phyloP scores from a whole-genome alignment of 495 filamentous ascomycete genomes.

The Tuber calosporum region DNA sequence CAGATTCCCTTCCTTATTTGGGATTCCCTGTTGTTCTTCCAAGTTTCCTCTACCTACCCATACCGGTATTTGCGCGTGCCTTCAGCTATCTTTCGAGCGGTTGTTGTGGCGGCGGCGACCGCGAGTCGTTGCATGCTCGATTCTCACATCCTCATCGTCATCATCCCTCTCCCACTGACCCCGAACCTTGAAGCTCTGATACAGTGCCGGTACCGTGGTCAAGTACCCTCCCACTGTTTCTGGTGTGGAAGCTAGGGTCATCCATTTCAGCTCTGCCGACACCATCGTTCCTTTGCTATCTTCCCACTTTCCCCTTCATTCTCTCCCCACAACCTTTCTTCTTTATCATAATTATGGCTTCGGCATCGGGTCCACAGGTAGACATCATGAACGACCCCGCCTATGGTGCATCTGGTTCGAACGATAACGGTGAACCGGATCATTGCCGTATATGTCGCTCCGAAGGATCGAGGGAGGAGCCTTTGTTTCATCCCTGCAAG shows the following conservation, averaged over 20 bases:
- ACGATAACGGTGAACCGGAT: slow-evolving; percentile 52
- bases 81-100: background rate
- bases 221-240: background rate
- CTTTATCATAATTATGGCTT: slow-evolving; percentile 26
- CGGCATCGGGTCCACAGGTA: slow-evolving; percentile 40
- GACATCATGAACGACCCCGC: slow-evolving; percentile 64
- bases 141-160: background rate
- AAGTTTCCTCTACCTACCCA: background rate
- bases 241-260: background rate
- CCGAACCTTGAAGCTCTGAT: background rate
- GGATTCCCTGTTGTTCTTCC: background rate
- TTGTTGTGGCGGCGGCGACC: background rate
- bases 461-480: slow-evolving; percentile 75
- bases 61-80: background rate
- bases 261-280: background rate
- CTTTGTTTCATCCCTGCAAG: slow-evolving; percentile 94
- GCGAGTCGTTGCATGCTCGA: background rate
- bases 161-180: background rate
- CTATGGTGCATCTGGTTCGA: slow-evolving; percentile 45
- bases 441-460: slow-evolving; percentile 94
- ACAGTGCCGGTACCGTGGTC: background rate
- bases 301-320: slow-evolving; percentile 12
- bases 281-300: background rate
- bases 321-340: slow-evolving; percentile 33
- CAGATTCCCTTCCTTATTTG: background rate